Conservation (phyloP, 1,139 yeast genomes). For the Geotrichum macrosporum region DNA sequence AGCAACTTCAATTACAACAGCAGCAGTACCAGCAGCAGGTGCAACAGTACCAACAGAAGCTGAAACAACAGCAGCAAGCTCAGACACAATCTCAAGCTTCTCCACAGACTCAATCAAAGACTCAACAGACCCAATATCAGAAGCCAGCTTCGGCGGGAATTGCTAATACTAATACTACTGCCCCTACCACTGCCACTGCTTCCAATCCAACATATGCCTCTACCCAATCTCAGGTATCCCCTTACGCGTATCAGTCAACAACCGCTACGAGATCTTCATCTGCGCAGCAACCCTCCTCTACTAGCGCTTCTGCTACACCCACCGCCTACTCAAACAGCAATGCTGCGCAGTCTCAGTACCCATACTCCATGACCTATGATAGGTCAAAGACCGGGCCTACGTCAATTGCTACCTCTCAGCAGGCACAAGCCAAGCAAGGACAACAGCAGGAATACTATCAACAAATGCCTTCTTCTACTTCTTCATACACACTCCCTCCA, state of each 20-base stretch:
- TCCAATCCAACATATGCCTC: neutral
- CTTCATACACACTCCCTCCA: slow-evolving; percentile 13
- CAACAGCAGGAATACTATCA: slow-evolving; percentile 14
- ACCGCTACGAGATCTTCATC: neutral
- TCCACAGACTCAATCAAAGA: neutral
- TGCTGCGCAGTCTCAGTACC: too few species aligned
- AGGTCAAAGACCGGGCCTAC: neutral
- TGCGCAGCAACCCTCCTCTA: slow-evolving; percentile 3
- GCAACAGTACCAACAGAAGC: neutral
- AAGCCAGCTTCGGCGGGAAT: too few species aligned
- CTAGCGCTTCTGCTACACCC: slow-evolving; percentile 4
- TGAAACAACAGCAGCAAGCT: slow-evolving; percentile 2
- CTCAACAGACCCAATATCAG: slow-evolving; percentile 14
- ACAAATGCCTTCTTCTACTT: neutral
- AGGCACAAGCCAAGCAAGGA: neutral
- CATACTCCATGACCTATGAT: neutral
- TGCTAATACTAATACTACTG: too few species aligned
- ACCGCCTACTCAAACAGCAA: neutral
- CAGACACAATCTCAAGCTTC: slow-evolving; percentile 1
- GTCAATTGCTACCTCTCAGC: neutral
- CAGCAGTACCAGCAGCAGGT: slow-evolving; percentile 7
- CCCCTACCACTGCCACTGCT: neutral
- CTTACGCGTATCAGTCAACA: neutral
- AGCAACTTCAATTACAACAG: neutral
- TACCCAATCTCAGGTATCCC: neutral